These are phyloP conservation scores for Mortierella antarctica DNA, from an alignment of 192 early-diverging fungal genomes.

Conservation along the genomic window DNA sequence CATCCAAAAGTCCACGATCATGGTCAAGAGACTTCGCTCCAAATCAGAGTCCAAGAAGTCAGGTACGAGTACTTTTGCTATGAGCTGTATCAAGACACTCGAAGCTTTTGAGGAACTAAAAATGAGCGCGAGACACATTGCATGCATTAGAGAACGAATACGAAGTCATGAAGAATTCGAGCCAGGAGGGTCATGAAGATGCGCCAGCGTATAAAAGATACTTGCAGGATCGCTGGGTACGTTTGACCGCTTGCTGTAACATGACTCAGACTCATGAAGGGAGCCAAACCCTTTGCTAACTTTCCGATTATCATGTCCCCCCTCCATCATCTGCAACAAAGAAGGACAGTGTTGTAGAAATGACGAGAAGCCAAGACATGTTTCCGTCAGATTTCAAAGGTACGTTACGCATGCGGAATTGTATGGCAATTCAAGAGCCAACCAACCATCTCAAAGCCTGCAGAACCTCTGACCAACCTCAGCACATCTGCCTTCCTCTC, in stretches of 20 bases:
- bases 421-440: too few species aligned
- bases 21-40: slow-evolving; percentile 43
- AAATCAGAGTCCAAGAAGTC: slow-evolving; percentile 43
- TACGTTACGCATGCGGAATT: neutral
- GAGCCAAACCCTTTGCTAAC: neutral
- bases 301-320: neutral
- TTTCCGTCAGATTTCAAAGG: slow-evolving; percentile 17
- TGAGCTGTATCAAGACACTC: neutral
- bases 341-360: neutral
- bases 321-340: neutral
- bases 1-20: slow-evolving; percentile 51
- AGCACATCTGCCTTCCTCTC: neutral
- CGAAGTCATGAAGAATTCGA: slow-evolving; percentile 1
- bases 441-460: neutral
- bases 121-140: too few species aligned
- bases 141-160: slow-evolving; percentile 29
- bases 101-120: too few species aligned
- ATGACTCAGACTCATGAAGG: neutral
- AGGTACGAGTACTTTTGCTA: slow-evolving; percentile 9
- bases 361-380: neutral
- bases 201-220: slow-evolving; percentile 26
- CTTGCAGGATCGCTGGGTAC: slow-evolving; percentile 29
- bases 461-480: neutral
- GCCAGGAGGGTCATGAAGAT: slow-evolving; percentile 7
- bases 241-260: neutral